These are phyloP conservation scores for Calophaca sinica DNA, from an alignment of 306 rosid genomes.

Conservation along the genomic window DNA sequence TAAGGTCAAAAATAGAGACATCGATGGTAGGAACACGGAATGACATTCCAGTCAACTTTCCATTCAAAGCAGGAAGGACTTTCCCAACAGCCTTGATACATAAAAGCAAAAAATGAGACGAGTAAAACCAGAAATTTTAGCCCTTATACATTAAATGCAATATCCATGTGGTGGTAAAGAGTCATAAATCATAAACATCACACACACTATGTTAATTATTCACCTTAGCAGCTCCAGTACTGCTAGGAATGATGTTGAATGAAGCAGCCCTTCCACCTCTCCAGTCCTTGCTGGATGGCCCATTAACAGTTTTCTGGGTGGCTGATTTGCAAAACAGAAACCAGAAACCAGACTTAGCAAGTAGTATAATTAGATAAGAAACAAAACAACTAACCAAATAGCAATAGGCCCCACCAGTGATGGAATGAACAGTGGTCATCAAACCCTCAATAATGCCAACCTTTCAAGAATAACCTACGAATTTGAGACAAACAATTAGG, in stretches of 20 bases:
- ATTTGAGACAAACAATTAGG: not conserved
- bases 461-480: slow-evolving; percentile 75
- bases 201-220: not conserved
- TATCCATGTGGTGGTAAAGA: not conserved
- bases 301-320: slow-evolving; percentile 55
- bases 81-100: slow-evolving; percentile 67
- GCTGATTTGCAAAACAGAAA: slow-evolving; percentile 51
- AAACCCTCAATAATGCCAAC: slow-evolving; percentile 87
- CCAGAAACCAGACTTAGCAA: not conserved
- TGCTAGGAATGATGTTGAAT: too few species aligned
- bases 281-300: too few species aligned
- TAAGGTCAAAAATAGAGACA: slow-evolving; percentile 80
- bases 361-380: not conserved
- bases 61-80: slow-evolving; percentile 70
- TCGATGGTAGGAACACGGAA: slow-evolving; percentile 78
- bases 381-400: not conserved
- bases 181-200: not conserved
- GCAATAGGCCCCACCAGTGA: slow-evolving; percentile 61
- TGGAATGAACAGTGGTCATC: slow-evolving; percentile 83
- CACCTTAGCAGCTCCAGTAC: slow-evolving; percentile 73
- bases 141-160: too few species aligned
- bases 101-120: not conserved
- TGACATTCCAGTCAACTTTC: slow-evolving; percentile 80
- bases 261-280: too few species aligned
- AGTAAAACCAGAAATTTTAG: not conserved